Conservation (phyloP, 441 rosid genomes). For the Gossypium gossypioides region DNA sequence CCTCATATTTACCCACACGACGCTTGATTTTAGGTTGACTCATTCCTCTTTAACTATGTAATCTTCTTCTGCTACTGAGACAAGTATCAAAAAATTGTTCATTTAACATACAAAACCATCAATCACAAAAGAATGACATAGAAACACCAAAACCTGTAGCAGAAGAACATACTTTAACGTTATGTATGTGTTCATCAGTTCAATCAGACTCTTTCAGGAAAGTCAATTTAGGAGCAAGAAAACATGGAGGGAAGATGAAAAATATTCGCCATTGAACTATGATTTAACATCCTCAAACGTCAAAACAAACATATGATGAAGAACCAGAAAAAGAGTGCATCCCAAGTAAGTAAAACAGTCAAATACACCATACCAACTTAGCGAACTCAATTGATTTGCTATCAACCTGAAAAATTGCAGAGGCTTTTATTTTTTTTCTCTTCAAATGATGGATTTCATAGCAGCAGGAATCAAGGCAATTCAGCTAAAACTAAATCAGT, state of each 20-base stretch:
- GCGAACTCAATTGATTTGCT: not conserved
- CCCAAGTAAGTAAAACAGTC: not conserved
- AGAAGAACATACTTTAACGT: not conserved
- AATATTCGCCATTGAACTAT: slow-evolving; percentile 1
- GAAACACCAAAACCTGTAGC: not conserved
- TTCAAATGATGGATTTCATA: not conserved
- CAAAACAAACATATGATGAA: not conserved
- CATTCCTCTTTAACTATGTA: slow-evolving; percentile 35
- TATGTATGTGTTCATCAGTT: not conserved
- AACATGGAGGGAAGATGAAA: not conserved
- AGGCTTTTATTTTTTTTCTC: not conserved
- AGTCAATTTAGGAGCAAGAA: not conserved
- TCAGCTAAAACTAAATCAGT: not conserved
- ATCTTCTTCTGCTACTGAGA: slow-evolving; percentile 17
- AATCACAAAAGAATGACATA: not conserved
- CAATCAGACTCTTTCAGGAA: not conserved
- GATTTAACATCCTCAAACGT: not conserved
- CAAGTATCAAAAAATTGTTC: not conserved
- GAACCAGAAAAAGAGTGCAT: not conserved
- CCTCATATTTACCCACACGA: slow-evolving; percentile 79
- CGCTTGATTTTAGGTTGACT: slow-evolving; percentile 84
- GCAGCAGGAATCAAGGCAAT: not conserved
- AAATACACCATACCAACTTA: not conserved
- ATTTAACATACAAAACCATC: not conserved
- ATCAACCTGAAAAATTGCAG: not conserved